Evolutionary conservation across 1,284 basidiomycete species (phyloP), one percentile per base, ranked within the genome.

Genomic region (Xerocomus nothofagi): DNA sequence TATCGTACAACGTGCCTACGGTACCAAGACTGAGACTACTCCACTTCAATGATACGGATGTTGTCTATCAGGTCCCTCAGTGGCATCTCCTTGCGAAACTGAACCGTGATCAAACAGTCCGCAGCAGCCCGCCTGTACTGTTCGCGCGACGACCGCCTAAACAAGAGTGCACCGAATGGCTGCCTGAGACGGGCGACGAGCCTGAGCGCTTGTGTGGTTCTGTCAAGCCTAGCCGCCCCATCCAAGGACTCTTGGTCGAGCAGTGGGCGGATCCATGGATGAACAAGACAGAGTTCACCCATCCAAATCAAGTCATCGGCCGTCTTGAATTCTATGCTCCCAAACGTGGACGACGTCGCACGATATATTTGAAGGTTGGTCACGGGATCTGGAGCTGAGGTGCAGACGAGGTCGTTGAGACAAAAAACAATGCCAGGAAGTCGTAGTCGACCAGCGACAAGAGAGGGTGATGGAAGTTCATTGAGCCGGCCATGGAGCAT

Each of bases 201-300:
- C 4, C 34, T 49, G 1, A 42, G 42, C 15, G 54, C 54, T 3
- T 33, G 42, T 0, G 27, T 26, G 1, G 23, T 39, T 21, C 17
- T 39, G 34, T 52, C 42, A 0, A 43, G 34, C 5, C 6, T 6
- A 23, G 15, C 7, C 2, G 20, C 34, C 3, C 38, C 38, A 5
- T 21, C 24, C n/a, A 14, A 31, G 24, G 33, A 57, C 21, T 47
- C 55, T 24, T 53, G 54, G 33, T 53, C 44, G 12, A 57, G 44
- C 6, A 54, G 23, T 3, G 54, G 42, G 3, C 36, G 30, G 14
- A 56, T 56, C 54, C 54, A 53, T 8, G 53, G 53, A 20, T 57
- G 53, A 3, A 52, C 30, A 3, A 55, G 31, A 41, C 12, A 40
- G 12, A 41, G 24, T 12, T 40, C 32, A 1, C 10, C 27, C 26